Evolutionary conservation across 179 eudicot species (phyloP), one percentile per base, ranked within the genome.

Genomic region (Beta corolliflora): DNA sequence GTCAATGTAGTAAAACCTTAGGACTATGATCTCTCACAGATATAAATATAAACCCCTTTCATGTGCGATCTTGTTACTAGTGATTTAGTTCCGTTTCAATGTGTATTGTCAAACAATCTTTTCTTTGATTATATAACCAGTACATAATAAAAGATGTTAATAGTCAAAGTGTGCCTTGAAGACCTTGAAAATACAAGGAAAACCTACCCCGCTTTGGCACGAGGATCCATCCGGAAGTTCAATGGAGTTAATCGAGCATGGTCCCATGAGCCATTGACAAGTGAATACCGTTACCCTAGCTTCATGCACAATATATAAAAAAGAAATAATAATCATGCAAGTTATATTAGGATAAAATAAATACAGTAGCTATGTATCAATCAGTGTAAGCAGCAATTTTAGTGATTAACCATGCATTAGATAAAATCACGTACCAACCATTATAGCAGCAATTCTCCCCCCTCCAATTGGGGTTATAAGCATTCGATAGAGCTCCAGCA

Each of bases 221-320:
- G 93, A 86, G 58, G 94, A 89, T 78, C 98, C 99, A 83, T 91
- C 90, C 9, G 92, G 90, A 81, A 92, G 92, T 70, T 84, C 86
- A 71, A 95, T 91, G n/a, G 91, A 79, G 88, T 95, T 95, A 59
- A 94, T 97, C 1, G 85, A 76, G 87, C 98, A 95, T 0, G 92
- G 86, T 75, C 98, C 99, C 99, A 95, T 93, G 66, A 95, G 95
- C 98, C 99, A 95, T 76, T 91, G 98, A 77, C 98, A 95, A 79
- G 99, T 89, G 46, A 93, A 31, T 78, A 93, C 94, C 41, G 99
- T 95, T 83, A 92, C 98, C 86, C 93, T 91, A 77, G 99, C 99
- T 95, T 84, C 79, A 79, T 78, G 53, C 77, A 76, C 77, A 75
- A 86, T 41, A n/a, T 25, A 16, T 4, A 9, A 77, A 21, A 23